phyloP scores from a whole-genome alignment of 352 stramenopile genomes.

The Phytopythium chamaehyphon region DNA sequence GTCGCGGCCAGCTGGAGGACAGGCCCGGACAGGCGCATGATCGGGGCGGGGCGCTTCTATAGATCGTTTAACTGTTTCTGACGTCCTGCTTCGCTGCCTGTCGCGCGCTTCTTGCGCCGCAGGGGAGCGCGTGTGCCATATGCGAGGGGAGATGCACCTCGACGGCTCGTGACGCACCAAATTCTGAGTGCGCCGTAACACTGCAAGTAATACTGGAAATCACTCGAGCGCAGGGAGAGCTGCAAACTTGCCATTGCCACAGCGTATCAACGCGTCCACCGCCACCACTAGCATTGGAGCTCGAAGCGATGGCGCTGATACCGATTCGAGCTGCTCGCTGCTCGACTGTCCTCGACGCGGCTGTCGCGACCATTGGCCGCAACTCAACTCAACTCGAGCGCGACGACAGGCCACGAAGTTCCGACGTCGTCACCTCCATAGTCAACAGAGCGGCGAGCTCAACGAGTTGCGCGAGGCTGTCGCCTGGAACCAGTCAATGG shows the following conservation, averaged over 20 bases:
- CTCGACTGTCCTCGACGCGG: no score
- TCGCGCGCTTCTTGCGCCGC: background rate
- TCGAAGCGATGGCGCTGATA: background rate
- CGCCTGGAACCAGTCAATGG: background rate
- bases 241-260: no score
- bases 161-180: no score
- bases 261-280: no score
- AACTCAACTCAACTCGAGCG: conserved; percentile 11
- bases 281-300: no score
- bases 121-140: background rate
- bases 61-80: conserved; percentile 2
- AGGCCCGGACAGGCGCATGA: background rate
- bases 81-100: background rate
- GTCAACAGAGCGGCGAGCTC: conserved; percentile 13
- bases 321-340: background rate
- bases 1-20: background rate
- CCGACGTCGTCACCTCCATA: conserved; percentile 14
- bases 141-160: background rate
- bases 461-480: no score
- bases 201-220: no score
- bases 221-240: no score
- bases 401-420: conserved; percentile 11
- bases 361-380: background rate
- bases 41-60: background rate
- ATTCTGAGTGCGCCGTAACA: no score